Evolutionary conservation across 2,329 filamentous ascomycete species (phyloP), one percentile per base, ranked within the genome.

Genomic region (Aspergillus aculeatinus): DNA sequence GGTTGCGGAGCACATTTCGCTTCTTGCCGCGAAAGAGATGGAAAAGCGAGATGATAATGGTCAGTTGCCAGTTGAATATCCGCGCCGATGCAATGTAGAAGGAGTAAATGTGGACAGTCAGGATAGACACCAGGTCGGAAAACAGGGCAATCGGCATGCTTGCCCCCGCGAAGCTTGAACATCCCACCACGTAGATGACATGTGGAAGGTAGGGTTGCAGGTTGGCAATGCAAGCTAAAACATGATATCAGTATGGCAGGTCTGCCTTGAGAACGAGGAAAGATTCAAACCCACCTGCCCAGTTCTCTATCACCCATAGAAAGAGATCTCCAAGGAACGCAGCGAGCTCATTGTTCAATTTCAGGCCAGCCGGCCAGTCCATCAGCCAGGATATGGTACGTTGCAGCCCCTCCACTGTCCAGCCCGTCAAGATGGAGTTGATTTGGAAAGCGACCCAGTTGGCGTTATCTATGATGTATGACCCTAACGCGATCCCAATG

Each of bases 1-100:
- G 92, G 72, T 97, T 96, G 63, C 96, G 90, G 23, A 99, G 85
- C 16, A 99, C 89, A 68, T 99, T 99, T 73, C 96, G 90, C 76
- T 99, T 99, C 80, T 97, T 98, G 60, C 95, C 96, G 33, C 94
- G 91, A 74, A 99, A 99, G 10, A 99, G 87, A 74, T 99, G 96
- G 76, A 99, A 99, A n/a, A 99, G 87, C 11, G 94, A 98, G 65
- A 94, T 89, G 65, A 99, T 89, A 63, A 99, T 98, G 3, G 90
- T 96, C 62, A 99, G 87, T 77, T 99, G 95, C 95, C 95, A 99
- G 78, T 98, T 92, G 77, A 94, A 99, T 70, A 99, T 98, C 55
- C 95, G 89, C 2, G 95, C 95, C 9, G 93, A 96, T 16, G 96
- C 94, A 59, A 98, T 89, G 76, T 99, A 99, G 76, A 99, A 99